A percentile compares a stretch with the other conserved stretches of the same genome.
phyloP scores from a whole-genome alignment of 306 rosid species.

The Mucuna pruriens region DNA sequence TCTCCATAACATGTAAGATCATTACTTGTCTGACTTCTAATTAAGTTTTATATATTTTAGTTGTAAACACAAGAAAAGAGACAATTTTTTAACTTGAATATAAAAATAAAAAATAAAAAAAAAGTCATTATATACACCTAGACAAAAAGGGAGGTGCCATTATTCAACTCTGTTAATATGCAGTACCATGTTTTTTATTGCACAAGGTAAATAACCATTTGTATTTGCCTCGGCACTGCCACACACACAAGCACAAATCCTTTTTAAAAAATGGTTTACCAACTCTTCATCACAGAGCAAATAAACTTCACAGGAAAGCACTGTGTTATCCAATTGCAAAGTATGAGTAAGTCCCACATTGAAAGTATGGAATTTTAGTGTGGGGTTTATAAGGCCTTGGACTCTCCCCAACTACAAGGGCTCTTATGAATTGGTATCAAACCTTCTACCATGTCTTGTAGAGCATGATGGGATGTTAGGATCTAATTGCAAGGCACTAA shows the following conservation, averaged over 20 bases:
- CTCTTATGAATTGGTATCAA: not conserved
- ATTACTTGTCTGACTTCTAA: not conserved
- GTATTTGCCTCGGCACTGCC: not conserved
- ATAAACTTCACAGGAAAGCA: not conserved
- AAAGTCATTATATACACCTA: not conserved
- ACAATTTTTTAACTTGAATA: not conserved
- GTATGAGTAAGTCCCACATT: not conserved
- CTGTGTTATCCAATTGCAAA: not conserved
- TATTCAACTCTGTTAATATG: not conserved
- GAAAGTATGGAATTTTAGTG: not conserved
- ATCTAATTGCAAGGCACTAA: not conserved
- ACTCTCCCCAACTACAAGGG: not conserved
- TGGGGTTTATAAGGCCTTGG: not conserved
- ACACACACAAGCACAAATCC: slow-evolving; percentile 4
- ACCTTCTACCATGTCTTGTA: not conserved
- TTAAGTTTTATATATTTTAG: slow-evolving; percentile 1
- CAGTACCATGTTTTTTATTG: not conserved
- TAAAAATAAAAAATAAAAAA: not conserved
- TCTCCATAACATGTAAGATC: not conserved
- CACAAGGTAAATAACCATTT: not conserved
- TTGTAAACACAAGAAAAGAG: not conserved
- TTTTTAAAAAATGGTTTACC: not conserved
- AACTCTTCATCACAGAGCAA: slow-evolving; percentile 20
- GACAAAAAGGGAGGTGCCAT: not conserved
- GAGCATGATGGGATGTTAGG: not conserved